Evolutionary conservation across 2,329 filamentous ascomycete species (phyloP), one percentile per base, ranked within the genome.

Genomic region (Clonostachys byssicola): DNA sequence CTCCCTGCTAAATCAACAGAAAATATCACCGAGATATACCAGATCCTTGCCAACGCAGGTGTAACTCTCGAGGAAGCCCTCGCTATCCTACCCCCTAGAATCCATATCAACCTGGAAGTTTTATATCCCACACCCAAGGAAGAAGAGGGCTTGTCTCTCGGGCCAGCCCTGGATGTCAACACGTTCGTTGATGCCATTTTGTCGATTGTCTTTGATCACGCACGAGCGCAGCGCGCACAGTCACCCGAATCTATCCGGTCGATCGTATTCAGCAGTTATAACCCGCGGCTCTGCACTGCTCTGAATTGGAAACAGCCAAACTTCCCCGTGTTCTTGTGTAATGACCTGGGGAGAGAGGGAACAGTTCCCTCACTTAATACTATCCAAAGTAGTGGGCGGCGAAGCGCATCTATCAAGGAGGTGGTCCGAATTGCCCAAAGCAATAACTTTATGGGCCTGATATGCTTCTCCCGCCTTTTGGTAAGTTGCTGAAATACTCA

Each of bases 301-400:
- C 71, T 99, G 57, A 99, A 99, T 68, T 99, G 94, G 94, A 99
- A 99, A 67, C 94, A 99, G 66, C 94, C 94, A 3, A 99, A 97
- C 62, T 99, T 96, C 64, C 94, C 94, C 1, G 89, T 97, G 0
- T 88, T 99, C 56, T 77, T 97, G 42, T 96, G 92, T 71, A 97
- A 97, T 64, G 91, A 96, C 50, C 80, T 97, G 23, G 90, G 90
- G 18, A 75, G 78, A 8, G 80, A 84, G 50, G 77, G 75, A 30
- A 61, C 67, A 18, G 66, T 68, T 49, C 56, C 59, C 7, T 60
- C 64, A 13, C 64, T 65, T 2, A 63, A 63, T 39, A 58, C 66
- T 12, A 57, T 72, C 13, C 60, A 68, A 49, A 72, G 77, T 55
- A 88, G 83, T 54, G 89, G 88, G 14, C 78, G 86, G 47, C 81